Conservation (phyloP, 495 filamentous ascomycete genomes). For the Aspergillus diversus region DNA sequence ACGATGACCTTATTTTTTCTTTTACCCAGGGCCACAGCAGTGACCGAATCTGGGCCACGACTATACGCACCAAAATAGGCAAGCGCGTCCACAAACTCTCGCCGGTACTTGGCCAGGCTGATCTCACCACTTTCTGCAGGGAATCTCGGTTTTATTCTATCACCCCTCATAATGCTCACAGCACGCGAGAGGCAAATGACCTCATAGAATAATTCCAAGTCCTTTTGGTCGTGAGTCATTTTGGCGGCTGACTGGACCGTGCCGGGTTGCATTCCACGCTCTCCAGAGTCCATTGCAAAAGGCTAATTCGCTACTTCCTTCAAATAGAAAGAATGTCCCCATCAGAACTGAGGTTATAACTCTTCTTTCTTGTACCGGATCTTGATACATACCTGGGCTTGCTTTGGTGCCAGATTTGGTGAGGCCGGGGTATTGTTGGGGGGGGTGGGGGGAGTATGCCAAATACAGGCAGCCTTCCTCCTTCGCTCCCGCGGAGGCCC, state of each 20-base stretch:
- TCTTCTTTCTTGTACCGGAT: too few relatives aligned
- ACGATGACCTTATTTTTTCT: not conserved
- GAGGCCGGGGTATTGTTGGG: too few relatives aligned
- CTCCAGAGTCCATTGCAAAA: not conserved
- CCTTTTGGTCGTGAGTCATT: not conserved
- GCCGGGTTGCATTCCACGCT: not conserved
- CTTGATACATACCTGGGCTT: too few relatives aligned
- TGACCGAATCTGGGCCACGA: not conserved
- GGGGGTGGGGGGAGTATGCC: too few relatives aligned
- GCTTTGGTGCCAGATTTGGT: too few relatives aligned
- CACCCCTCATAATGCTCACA: not conserved
- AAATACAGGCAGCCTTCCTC: too few relatives aligned
- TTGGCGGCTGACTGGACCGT: not conserved
- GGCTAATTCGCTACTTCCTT: not conserved
- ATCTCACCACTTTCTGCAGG: not conserved
- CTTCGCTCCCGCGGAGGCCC: too few relatives aligned
- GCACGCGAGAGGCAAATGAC: not conserved
- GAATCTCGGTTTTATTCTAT: not conserved
- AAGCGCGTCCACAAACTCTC: not conserved
- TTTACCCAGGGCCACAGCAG: not conserved
- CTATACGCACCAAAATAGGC: not conserved
- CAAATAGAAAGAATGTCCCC: not conserved
- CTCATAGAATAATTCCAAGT: constrained; percentile 1
- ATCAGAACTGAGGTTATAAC: too few relatives aligned
- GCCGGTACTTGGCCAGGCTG: not conserved